Conservation (phyloP, 1,284 basidiomycete genomes). For the Trichosporon sp. region DNA sequence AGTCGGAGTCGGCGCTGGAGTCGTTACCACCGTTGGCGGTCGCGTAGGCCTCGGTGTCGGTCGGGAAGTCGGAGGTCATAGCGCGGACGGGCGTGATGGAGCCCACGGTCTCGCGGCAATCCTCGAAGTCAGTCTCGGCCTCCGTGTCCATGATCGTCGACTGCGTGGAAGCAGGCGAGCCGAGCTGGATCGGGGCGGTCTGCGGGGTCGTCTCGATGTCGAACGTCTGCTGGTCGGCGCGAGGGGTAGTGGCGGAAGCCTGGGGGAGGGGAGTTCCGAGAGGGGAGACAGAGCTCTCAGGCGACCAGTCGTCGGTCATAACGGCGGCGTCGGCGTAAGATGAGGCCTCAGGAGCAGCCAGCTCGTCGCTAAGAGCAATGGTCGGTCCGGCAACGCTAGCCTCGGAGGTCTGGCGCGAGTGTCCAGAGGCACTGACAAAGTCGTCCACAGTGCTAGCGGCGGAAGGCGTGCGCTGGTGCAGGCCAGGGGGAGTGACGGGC, state of each 20-base stretch:
- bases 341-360: conserved; percentile 27
- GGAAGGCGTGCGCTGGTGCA: conserved; percentile 8
- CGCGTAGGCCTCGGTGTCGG: conserved; percentile 41
- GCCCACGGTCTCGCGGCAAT: conserved; percentile 68
- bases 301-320: conserved; percentile 39
- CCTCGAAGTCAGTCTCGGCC: conserved; percentile 68
- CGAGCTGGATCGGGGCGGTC: conserved; percentile 29
- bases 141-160: conserved; percentile 51
- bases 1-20: conserved; percentile 56
- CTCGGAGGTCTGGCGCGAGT: conserved; percentile 2
- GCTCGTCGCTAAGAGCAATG: conserved; percentile 37
- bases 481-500: neutral
- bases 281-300: conserved; percentile 15
- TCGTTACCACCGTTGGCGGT: conserved; percentile 35
- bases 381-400: neutral
- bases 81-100: conserved; percentile 59
- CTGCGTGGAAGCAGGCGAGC: conserved; percentile 28
- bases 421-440: conserved; percentile 2
- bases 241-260: neutral
- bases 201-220: conserved; percentile 33
- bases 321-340: conserved; percentile 31
- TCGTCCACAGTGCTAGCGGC: conserved; percentile 7
- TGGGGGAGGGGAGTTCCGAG: neutral
- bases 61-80: conserved; percentile 60
- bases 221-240: conserved; percentile 5